Evolutionary conservation across 768 basidiomycete genomes (phyloP), one percentile per base, ranked within the genome.

Genomic region (Psilocybe tampanensis): DNA sequence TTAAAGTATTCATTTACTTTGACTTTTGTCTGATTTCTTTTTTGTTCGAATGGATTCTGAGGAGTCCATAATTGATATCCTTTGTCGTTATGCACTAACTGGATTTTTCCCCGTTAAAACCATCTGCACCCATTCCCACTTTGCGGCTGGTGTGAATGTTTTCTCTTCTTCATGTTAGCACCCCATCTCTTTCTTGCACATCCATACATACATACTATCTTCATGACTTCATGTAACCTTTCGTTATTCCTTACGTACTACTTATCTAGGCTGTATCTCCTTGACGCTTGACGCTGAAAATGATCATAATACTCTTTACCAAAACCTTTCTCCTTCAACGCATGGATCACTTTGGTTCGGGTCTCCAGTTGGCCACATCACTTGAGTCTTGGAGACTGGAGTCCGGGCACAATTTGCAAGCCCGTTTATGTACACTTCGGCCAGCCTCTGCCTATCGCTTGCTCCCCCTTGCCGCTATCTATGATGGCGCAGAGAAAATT

Each of bases 401-500:
- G n/a, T n/a, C n/a, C n/a, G n/a, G n/a, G n/a, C n/a, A n/a, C n/a
- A n/a, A n/a, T n/a, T n/a, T n/a, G n/a, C n/a, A n/a, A n/a, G n/a
- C n/a, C n/a, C n/a, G n/a, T n/a, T n/a, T n/a, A n/a, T n/a, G n/a
- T n/a, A n/a, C n/a, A n/a, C n/a, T n/a, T n/a, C n/a, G n/a, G n/a
- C n/a, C n/a, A n/a, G 18, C 43, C 6, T 39, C 3, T n/a, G 15
- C 36, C 36, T 15, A 6, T 15, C 15, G 36, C 13, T n/a, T 39
- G 36, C 36, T 39, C 36, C 36, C 33, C 36, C 3, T 39, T 39
- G 36, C 36, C 12, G n/a, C 29, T 29, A 39, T n/a, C 36, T n/a
- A n/a, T n/a, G 36, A 39, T 13, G 36, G 36, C 45, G 43, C 45
- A 55, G 39, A 45, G 52, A 54, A 48, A 42, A 36, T 44, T 49